A percentile compares a stretch with the other conserved stretches of the same genome.
Evolutionary conservation across 192 early-diverging fungal genomes (phyloP).

Genomic region (Linnemannia zychae): DNA sequence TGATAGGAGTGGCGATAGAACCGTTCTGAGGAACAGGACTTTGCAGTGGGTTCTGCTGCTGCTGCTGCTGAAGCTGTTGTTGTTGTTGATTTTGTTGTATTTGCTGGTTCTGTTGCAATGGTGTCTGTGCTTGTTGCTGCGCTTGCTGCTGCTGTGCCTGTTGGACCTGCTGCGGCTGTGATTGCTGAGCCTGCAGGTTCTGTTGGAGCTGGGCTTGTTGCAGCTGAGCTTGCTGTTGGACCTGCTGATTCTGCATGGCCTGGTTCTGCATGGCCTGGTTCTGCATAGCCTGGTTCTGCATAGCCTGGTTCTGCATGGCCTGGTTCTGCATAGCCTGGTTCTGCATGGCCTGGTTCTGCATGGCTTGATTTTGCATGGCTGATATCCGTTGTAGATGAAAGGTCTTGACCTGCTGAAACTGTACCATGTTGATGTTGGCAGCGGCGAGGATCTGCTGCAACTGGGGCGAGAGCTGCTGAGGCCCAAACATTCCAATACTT

Average conservation of each 20-base stretch:
- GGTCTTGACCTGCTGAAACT: constrained; percentile 26
- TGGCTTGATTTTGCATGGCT: neutral
- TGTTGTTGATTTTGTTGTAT: constrained; percentile 15
- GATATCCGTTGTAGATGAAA: constrained; percentile 16
- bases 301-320: neutral
- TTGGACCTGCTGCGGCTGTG: constrained; percentile 12
- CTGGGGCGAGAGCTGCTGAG: constrained; percentile 29
- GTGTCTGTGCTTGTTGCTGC: neutral
- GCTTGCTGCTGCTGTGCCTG: constrained; percentile 16
- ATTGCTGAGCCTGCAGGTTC: constrained; percentile 23
- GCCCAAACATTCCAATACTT: constrained; percentile 34
- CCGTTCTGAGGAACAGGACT: constrained; percentile 42
- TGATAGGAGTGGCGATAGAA: constrained; percentile 28
- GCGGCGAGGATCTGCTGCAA: constrained; percentile 22
- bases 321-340: neutral
- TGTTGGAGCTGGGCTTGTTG: constrained; percentile 17
- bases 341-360: constrained; percentile 4
- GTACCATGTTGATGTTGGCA: constrained; percentile 14
- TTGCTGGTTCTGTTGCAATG: constrained; percentile 15
- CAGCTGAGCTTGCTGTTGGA: constrained; percentile 17
- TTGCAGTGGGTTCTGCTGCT: constrained; percentile 37
- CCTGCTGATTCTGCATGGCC: neutral
- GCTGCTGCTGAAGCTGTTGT: constrained; percentile 8
- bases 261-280: constrained; percentile 6
- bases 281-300: neutral